Conservation (phyloP, 768 basidiomycete genomes). For the Harrya chromipes region DNA sequence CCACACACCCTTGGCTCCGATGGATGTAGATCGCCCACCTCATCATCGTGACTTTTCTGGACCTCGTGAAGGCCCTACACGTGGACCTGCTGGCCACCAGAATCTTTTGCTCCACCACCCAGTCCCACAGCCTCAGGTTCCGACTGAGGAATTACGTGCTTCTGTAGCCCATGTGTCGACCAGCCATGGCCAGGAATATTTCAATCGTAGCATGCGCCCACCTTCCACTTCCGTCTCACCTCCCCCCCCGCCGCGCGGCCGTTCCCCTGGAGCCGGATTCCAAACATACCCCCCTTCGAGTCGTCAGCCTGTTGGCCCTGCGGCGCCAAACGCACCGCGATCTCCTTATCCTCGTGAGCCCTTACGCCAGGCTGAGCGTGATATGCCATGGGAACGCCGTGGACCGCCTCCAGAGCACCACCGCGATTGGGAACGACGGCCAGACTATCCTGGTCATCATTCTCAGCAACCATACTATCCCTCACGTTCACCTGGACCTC, state of each 20-base stretch:
- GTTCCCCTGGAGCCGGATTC: slow-evolving; percentile 50
- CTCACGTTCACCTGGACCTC: slow-evolving; percentile 36
- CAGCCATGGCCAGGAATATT: slow-evolving; percentile 55
- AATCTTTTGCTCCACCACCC: slow-evolving; percentile 66
- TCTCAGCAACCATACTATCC: slow-evolving; percentile 33
- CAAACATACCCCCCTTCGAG: slow-evolving; percentile 44
- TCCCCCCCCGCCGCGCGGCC: slow-evolving; percentile 46
- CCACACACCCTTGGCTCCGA: slow-evolving; percentile 74
- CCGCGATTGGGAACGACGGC: slow-evolving; percentile 51
- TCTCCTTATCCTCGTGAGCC: slow-evolving; percentile 58
- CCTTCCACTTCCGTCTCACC: slow-evolving; percentile 63
- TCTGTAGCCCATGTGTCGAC: slow-evolving; percentile 34
- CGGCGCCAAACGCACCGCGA: slow-evolving; percentile 52
- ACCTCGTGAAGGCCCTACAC: slow-evolving; percentile 41
- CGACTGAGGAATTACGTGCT: slow-evolving; percentile 50
- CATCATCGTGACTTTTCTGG: slow-evolving; percentile 57
- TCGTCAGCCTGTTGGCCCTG: slow-evolving; percentile 51
- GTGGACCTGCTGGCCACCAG: slow-evolving; percentile 57
- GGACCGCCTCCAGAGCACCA: slow-evolving; percentile 41
- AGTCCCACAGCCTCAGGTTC: slow-evolving; percentile 55
- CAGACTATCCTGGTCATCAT: slow-evolving; percentile 33
- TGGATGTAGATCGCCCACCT: slow-evolving; percentile 62
- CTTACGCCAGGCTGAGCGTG: slow-evolving; percentile 46
- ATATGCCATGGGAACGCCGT: slow-evolving; percentile 61
- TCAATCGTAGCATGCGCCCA: slow-evolving; percentile 48